Percentiles rank a stretch among this genome's conserved stretches.
phyloP scores from a whole-genome alignment of 2,329 filamentous ascomycete genomes.

The Aspergillus vadensis region DNA sequence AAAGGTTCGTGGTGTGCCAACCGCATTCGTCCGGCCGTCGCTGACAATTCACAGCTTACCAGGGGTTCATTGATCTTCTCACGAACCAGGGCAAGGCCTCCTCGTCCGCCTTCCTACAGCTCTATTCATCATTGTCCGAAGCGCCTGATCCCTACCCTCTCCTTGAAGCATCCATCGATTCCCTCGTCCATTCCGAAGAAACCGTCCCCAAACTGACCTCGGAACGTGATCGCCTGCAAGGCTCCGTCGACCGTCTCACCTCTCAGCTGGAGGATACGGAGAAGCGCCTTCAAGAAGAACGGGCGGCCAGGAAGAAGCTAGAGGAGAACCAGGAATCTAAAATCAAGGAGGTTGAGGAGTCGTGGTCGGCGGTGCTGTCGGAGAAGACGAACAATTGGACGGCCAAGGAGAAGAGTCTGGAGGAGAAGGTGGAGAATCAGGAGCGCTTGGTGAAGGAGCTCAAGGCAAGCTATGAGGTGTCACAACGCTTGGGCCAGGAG shows the following conservation, averaged over 20 bases:
- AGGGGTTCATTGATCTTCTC: conserved; percentile 93
- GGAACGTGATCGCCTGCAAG: conserved; percentile 86
- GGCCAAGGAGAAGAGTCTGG: conserved; percentile 83
- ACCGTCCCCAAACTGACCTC: conserved; percentile 84
- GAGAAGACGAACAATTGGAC: conserved; percentile 98
- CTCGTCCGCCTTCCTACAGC: conserved; percentile 87
- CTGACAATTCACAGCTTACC: conserved; percentile 68
- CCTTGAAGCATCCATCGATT: conserved; percentile 93
- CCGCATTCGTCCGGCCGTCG: neutral
- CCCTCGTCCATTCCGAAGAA: conserved; percentile 87
- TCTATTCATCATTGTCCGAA: conserved; percentile 92
- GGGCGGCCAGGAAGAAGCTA: conserved; percentile 68
- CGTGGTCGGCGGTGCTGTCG: conserved; percentile 84
- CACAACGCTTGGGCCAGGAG: conserved; percentile 78
- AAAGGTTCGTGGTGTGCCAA: conserved; percentile 62
- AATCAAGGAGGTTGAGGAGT: conserved; percentile 85
- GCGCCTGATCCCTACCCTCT: conserved; percentile 95
- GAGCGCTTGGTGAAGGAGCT: conserved; percentile 90
- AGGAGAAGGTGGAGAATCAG: conserved; percentile 93
- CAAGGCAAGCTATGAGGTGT: conserved; percentile 96
- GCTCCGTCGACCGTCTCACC: conserved; percentile 73
- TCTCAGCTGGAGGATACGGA: conserved; percentile 82
- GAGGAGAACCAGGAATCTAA: conserved; percentile 76
- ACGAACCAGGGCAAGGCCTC: conserved; percentile 95
- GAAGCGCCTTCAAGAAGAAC: conserved; percentile 75